Percentiles rank a stretch among this genome's conserved stretches.
Evolutionary conservation across 23 red algal genomes (phyloP).

Genomic region (Chondrus crispus): DNA sequence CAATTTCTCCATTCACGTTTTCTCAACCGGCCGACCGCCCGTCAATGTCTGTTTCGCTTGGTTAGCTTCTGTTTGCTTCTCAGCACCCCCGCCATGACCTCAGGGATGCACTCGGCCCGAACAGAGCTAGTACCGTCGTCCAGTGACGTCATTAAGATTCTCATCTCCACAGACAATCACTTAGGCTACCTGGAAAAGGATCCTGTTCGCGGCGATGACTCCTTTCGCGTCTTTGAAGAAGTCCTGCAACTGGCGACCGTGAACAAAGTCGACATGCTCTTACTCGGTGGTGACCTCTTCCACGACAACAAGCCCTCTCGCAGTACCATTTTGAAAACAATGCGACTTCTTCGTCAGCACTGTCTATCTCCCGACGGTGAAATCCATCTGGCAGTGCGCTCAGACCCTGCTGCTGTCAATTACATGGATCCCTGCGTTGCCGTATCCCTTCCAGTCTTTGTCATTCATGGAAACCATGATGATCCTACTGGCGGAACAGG

Average conservation of each 20-base stretch:
- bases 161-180: constrained; percentile 97
- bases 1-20: no score
- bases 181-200: constrained; percentile 92
- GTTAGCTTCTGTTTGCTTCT: no score
- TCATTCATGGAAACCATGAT: constrained; percentile 98
- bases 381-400: constrained; percentile 26
- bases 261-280: constrained; percentile 73
- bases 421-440: constrained; percentile 70
- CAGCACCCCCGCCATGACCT: no score
- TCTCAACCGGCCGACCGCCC: no score
- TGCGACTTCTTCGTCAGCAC: constrained; percentile 39
- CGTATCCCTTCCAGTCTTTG: constrained; percentile 85
- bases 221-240: constrained; percentile 92
- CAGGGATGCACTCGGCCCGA: no score
- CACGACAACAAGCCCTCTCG: constrained; percentile 93
- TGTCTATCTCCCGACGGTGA: constrained; percentile 48
- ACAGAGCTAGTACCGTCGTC: no score
- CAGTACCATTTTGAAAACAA: constrained; percentile 62
- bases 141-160: constrained; percentile 70
- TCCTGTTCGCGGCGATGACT: constrained; percentile 82
- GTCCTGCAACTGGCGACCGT: constrained; percentile 65
- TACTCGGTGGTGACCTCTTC: constrained; percentile 94
- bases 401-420: constrained; percentile 56
- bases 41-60: no score
- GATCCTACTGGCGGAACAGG: constrained; percentile 78